phyloP scores from a whole-genome alignment of 495 filamentous ascomycete genomes.

The Filosporella fistucella region DNA sequence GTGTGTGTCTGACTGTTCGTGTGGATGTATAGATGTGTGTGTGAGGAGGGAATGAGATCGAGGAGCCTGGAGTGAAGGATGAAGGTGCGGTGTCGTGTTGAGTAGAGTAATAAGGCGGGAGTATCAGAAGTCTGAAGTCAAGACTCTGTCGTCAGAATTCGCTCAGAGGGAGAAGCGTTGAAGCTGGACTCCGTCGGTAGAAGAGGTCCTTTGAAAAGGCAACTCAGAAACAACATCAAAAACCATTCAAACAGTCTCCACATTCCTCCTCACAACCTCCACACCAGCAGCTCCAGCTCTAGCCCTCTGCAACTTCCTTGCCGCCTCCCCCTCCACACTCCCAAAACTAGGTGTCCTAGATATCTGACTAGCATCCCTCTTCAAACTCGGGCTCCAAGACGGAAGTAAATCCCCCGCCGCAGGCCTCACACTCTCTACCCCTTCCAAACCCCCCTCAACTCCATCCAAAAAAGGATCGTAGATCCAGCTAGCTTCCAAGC shows the following conservation, averaged over 20 bases:
- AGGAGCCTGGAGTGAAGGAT: not conserved
- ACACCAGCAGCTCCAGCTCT: too few relatives aligned
- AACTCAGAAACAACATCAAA: not conserved
- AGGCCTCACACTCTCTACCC: too few relatives aligned
- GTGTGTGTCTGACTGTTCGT: too few relatives aligned
- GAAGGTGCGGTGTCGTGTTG: too few relatives aligned
- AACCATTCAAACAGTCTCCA: conserved; percentile 19
- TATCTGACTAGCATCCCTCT: conserved; percentile 43
- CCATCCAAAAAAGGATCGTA: conserved; percentile 43
- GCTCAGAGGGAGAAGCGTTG: not conserved
- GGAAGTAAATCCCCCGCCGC: conserved; percentile 44
- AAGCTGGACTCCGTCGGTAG: too few relatives aligned
- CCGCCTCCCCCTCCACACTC: conserved; percentile 16
- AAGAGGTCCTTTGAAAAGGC: too few relatives aligned
- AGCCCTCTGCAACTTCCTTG: conserved; percentile 16
- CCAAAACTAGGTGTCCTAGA: conserved; percentile 42
- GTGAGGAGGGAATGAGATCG: too few relatives aligned
- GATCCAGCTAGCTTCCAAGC: conserved; percentile 45
- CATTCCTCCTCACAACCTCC: conserved; percentile 18
- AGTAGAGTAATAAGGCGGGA: too few relatives aligned
- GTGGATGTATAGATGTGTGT: too few relatives aligned
- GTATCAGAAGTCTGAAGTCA: not conserved
- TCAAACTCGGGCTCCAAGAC: conserved; percentile 30
- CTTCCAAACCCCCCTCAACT: too few relatives aligned
- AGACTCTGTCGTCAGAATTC: not conserved